These are phyloP conservation scores for Ephemerocybe angulata DNA, from an alignment of 768 basidiomycete species.

Conservation along the genomic window DNA sequence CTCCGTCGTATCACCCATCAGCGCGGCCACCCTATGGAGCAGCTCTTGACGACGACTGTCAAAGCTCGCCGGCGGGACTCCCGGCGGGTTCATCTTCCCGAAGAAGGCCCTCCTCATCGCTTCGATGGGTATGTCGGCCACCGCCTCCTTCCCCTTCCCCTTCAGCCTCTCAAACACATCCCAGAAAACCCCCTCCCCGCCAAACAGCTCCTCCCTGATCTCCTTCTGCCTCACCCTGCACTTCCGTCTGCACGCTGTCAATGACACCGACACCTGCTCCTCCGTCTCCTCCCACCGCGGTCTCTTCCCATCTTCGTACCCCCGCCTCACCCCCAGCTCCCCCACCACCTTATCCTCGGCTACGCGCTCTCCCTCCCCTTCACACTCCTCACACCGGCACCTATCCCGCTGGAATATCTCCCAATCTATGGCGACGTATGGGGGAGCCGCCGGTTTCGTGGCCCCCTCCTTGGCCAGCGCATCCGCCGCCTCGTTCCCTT, in stretches of 20 bases:
- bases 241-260: not conserved
- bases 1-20: not conserved
- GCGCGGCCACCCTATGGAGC: not conserved
- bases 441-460: not conserved
- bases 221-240: not conserved
- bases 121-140: not conserved
- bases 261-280: not conserved
- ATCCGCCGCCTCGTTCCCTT: not conserved
- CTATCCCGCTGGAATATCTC: not conserved
- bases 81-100: not conserved
- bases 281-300: not conserved
- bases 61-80: not conserved
- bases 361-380: not conserved
- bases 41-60: not conserved
- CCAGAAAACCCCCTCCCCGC: not conserved
- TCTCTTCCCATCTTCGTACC: not conserved
- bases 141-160: not conserved
- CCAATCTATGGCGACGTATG: not conserved
- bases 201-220: not conserved
- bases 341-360: not conserved
- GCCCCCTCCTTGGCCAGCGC: not conserved
- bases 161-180: not conserved
- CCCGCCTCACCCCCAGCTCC: not conserved
- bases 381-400: not conserved
- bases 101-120: not conserved